phyloP scores from a whole-genome alignment of 306 rosid genomes.

The Carpinus viminea region DNA sequence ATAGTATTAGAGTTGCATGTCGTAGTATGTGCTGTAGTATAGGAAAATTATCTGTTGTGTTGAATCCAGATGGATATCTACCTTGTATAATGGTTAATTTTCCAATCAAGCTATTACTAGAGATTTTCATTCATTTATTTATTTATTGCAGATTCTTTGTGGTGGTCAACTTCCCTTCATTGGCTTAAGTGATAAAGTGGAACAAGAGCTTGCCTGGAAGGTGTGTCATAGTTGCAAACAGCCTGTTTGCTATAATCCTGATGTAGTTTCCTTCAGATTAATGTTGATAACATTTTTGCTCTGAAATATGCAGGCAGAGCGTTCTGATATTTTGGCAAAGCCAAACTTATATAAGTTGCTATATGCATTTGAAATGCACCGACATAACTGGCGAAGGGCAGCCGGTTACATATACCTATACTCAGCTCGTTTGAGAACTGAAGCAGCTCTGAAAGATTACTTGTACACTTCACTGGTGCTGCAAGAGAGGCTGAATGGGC shows the following conservation, averaged over 20 bases:
- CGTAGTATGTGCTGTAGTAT: not conserved
- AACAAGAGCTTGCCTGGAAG: conserved; percentile 98
- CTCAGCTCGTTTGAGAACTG: conserved; percentile 73
- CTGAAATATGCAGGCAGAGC: conserved; percentile 66
- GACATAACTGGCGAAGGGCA: conserved; percentile 88
- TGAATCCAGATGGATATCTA: conserved; percentile 7
- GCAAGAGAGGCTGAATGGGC: conserved; percentile 80
- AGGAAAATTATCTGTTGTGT: not conserved
- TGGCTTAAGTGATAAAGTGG: conserved; percentile 92
- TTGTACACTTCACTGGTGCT: conserved; percentile 54
- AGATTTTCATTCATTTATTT: conserved; percentile 7
- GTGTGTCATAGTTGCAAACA: conserved; percentile 41
- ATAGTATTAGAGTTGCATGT: not conserved
- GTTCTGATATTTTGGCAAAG: conserved; percentile 82
- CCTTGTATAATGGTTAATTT: conserved; percentile 17
- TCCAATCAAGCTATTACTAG: not conserved
- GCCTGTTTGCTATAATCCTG: conserved; percentile 21
- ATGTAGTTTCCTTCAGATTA: conserved; percentile 18
- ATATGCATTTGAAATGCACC: conserved; percentile 86
- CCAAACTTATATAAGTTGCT: conserved; percentile 94
- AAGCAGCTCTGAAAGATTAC: conserved; percentile 57
- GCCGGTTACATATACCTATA: conserved; percentile 80
- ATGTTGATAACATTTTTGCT: conserved; percentile 23
- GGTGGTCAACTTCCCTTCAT: conserved; percentile 82
- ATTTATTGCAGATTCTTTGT: conserved; percentile 71